Percentiles rank a stretch among this genome's conserved stretches.
phyloP scores from a whole-genome alignment of 2,329 filamentous ascomycete genomes.

The Decorospora gaudefroyi region DNA sequence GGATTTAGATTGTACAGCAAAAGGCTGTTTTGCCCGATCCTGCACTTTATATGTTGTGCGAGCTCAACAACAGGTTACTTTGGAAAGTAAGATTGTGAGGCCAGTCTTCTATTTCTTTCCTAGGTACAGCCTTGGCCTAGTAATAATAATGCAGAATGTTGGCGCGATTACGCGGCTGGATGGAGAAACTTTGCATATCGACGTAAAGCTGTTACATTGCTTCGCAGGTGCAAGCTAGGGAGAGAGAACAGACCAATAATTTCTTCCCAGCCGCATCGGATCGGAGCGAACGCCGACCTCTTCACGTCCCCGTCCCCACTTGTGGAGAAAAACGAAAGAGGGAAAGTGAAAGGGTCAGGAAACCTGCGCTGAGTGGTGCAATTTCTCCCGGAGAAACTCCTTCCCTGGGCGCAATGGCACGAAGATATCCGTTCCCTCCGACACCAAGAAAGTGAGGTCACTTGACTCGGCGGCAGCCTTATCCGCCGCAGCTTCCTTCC shows the following conservation, averaged over 20 bases:
- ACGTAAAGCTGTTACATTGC: no score
- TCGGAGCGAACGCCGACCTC: conserved; percentile 6
- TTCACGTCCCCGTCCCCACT: no score
- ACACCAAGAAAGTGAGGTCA: neutral
- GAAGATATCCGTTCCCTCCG: neutral
- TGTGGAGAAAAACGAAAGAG: no score
- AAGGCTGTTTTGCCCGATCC: conserved; percentile 22
- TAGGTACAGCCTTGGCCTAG: no score
- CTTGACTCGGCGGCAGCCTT: conserved; percentile 14
- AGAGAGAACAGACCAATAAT: neutral
- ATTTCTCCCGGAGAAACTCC: conserved; percentile 8
- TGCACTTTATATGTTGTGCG: conserved; percentile 15
- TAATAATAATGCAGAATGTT: conserved; percentile 1
- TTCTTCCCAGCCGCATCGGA: conserved; percentile 12
- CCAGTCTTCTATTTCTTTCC: neutral
- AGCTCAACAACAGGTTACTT: conserved; percentile 12
- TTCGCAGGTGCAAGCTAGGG: neutral
- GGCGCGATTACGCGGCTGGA: conserved; percentile 3
- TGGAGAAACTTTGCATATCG: neutral
- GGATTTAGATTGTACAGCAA: conserved; percentile 29
- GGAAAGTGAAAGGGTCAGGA: neutral
- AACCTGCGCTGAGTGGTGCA: conserved; percentile 16
- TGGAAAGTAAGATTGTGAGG: conserved; percentile 6
- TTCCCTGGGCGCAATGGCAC: conserved; percentile 4
- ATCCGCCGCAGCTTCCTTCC: conserved; percentile 12